These are phyloP conservation scores for Pythium grandisporangium DNA, from an alignment of 352 stramenopile species.

Conservation along the genomic window DNA sequence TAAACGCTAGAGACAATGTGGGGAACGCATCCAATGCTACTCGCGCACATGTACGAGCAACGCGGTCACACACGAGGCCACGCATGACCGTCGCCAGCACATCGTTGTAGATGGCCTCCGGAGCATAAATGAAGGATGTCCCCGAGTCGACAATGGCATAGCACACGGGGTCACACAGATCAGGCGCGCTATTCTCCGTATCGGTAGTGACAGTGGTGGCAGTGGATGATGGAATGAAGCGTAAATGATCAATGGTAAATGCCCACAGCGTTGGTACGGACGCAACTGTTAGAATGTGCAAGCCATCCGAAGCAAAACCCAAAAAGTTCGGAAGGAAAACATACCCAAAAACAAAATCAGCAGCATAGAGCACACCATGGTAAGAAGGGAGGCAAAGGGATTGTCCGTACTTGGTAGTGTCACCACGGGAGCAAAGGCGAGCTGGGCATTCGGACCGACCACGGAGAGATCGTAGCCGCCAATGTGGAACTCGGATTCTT, in stretches of 20 bases:
- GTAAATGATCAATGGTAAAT: constrained; percentile 26
- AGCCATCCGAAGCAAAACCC: too few relatives aligned
- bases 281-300: constrained; percentile 4
- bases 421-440: constrained; percentile 36
- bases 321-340: too few relatives aligned
- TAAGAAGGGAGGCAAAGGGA: too few relatives aligned
- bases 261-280: constrained; percentile 40
- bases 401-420: constrained; percentile 15
- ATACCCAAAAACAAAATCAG: too few relatives aligned
- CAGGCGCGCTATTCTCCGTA: too few relatives aligned
- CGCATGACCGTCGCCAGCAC: constrained; percentile 25
- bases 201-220: too few relatives aligned
- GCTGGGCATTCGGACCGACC: constrained; percentile 13
- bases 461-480: constrained; percentile 33
- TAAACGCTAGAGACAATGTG: constrained; percentile 38
- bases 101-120: constrained; percentile 23
- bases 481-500: constrained; percentile 29
- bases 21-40: constrained; percentile 23
- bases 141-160: constrained; percentile 53
- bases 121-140: constrained; percentile 35
- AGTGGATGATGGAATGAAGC: constrained; percentile 10
- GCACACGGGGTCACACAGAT: constrained; percentile 26
- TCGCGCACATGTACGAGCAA: constrained; percentile 17
- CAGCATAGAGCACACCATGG: too few relatives aligned
- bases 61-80: constrained; percentile 18